Percentiles rank a stretch among this genome's conserved stretches.
These are phyloP conservation scores for Tilletia caries DNA, from an alignment of 1,284 basidiomycete species.

Conservation along the genomic window DNA sequence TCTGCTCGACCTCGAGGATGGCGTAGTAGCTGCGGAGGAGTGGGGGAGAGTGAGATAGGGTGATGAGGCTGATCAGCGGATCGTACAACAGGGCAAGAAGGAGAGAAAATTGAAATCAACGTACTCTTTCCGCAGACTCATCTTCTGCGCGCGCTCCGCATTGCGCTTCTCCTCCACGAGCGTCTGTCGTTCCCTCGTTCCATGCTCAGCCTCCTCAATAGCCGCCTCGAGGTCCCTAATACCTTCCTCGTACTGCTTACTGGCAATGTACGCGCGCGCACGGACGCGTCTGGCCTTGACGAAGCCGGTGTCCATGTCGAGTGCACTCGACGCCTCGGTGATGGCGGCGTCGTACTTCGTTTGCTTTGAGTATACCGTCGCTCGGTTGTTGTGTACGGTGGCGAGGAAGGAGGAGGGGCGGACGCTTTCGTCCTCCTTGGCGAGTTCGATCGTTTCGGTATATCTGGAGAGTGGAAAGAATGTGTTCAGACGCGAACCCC, in stretches of 20 bases:
- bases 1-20: conserved; percentile 69
- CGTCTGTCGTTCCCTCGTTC: not conserved
- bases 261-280: conserved; percentile 70
- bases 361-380: conserved; percentile 72
- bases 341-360: conserved; percentile 67
- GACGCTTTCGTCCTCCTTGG: conserved; percentile 26
- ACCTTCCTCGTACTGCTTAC: conserved; percentile 70
- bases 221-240: conserved; percentile 51
- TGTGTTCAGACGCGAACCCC: not conserved
- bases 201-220: conserved; percentile 1
- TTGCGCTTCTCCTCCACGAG: not conserved
- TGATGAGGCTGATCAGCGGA: no score
- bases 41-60: not conserved
- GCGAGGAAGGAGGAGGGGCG: conserved; percentile 55
- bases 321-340: conserved; percentile 67
- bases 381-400: conserved; percentile 75
- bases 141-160: not conserved
- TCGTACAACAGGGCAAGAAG: no score
- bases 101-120: not conserved
- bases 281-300: conserved; percentile 83
- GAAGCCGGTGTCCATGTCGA: conserved; percentile 65
- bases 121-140: conserved; percentile 7
- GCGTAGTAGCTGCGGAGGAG: conserved; percentile 69
- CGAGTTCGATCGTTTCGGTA: conserved; percentile 35
- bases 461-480: conserved; percentile 23